These are phyloP conservation scores for Penicillium angulare DNA, from an alignment of 495 filamentous ascomycete species.

Conservation along the genomic window DNA sequence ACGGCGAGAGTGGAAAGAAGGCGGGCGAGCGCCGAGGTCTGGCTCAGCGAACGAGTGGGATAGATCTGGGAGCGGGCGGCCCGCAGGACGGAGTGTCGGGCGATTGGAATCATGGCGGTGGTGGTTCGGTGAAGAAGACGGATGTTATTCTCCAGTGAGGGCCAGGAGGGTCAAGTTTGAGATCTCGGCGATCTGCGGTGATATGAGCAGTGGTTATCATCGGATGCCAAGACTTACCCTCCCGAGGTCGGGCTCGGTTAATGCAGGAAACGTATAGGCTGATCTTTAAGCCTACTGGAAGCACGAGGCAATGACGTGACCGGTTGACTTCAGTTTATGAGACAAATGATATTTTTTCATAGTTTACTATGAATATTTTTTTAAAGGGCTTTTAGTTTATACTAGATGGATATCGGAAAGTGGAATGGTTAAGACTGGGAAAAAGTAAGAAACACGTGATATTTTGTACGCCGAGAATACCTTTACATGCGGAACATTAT, in stretches of 20 bases:
- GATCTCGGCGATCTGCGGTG: slow-evolving; percentile 30
- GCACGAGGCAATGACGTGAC: slow-evolving; percentile 2
- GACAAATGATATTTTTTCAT: no score
- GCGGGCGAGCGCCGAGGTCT: slow-evolving; percentile 56
- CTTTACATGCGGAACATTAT: slow-evolving; percentile 36
- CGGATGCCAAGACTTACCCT: slow-evolving; percentile 27
- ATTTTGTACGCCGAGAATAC: slow-evolving; percentile 40
- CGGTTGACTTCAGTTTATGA: no score
- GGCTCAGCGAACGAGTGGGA: slow-evolving; percentile 28
- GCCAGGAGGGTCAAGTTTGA: slow-evolving; percentile 15
- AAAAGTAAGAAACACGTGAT: slow-evolving; percentile 31
- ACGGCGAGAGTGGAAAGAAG: slow-evolving; percentile 86
- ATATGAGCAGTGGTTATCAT: slow-evolving; percentile 31
- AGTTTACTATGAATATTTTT: no score
- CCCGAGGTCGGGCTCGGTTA: slow-evolving; percentile 48
- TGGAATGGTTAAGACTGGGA: no score
- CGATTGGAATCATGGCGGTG: slow-evolving; percentile 41
- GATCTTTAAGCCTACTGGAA: slow-evolving; percentile 8
- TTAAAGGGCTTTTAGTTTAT: no score
- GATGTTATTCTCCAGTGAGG: slow-evolving; percentile 9
- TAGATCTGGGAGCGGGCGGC: slow-evolving; percentile 46
- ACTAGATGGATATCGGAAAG: slow-evolving; percentile 1
- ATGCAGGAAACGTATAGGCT: slow-evolving; percentile 25
- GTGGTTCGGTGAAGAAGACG: slow-evolving; percentile 3
- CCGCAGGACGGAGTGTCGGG: slow-evolving; percentile 46